A percentile compares a stretch with the other conserved stretches of the same genome.
Conservation (phyloP, 1,139 yeast genomes). For the Geotrichum restrictum region DNA sequence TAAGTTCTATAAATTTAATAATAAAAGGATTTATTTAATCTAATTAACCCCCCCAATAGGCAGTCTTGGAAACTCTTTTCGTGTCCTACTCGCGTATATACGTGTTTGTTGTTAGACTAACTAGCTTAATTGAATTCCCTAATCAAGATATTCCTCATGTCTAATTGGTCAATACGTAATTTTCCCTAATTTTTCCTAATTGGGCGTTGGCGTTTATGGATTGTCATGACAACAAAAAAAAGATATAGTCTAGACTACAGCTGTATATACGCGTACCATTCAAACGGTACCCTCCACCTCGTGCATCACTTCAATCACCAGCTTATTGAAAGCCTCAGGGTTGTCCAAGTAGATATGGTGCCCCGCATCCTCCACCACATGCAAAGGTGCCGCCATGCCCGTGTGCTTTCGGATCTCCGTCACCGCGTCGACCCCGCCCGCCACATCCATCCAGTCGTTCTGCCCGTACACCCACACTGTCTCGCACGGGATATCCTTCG, state of each 20-base stretch:
- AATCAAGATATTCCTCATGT: too few relatives aligned
- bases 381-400: conserved; percentile 21
- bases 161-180: too few relatives aligned
- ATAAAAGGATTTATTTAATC: too few relatives aligned
- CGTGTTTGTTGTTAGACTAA: too few relatives aligned
- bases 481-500: conserved; percentile 44
- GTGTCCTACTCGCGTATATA: too few relatives aligned
- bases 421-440: conserved; percentile 54
- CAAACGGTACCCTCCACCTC: conserved; percentile 18
- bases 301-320: conserved; percentile 44
- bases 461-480: conserved; percentile 71
- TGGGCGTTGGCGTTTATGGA: too few relatives aligned
- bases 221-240: background rate
- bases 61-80: too few relatives aligned
- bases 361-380: conserved; percentile 57
- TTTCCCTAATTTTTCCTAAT: too few relatives aligned
- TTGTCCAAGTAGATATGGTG: conserved; percentile 81
- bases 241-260: background rate
- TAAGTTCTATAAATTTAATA: too few relatives aligned
- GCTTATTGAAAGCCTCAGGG: conserved; percentile 48
- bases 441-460: conserved; percentile 80
- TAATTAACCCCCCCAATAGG: too few relatives aligned
- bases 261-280: too few relatives aligned
- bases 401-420: conserved; percentile 4
- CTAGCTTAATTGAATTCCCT: too few relatives aligned